Evolutionary conservation across 2,329 filamentous ascomycete genomes (phyloP).

Genomic region (Samsoniella hepiali): DNA sequence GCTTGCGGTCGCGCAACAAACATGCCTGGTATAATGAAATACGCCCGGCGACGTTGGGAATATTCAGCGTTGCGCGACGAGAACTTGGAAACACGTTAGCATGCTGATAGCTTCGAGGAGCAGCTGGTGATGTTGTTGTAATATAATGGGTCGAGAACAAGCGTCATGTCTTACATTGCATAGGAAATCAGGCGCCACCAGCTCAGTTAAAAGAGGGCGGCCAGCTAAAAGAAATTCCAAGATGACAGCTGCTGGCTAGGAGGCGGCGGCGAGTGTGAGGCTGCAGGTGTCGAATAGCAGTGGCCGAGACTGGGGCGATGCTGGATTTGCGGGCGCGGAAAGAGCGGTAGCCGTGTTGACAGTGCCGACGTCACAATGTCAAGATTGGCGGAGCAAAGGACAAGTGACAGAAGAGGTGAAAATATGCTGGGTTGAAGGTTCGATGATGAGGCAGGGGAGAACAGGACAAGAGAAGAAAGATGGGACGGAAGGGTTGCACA

Average conservation of each 20-base stretch:
- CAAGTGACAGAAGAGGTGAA: not conserved
- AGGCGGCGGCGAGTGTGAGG: not conserved
- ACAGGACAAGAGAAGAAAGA: not conserved
- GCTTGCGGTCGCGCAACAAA: slow-evolving; percentile 16
- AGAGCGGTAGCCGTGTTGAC: not conserved
- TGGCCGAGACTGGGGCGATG: not conserved
- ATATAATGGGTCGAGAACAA: not conserved
- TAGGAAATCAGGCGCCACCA: not conserved
- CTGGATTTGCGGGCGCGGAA: not conserved
- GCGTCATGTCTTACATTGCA: not conserved
- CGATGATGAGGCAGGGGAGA: slow-evolving; percentile 2
- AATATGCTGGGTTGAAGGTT: not conserved
- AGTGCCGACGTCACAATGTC: not conserved
- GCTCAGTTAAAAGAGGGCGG: not conserved
- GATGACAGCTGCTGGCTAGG: not conserved
- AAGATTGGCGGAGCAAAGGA: not conserved
- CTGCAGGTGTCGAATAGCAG: not conserved
- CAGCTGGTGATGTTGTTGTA: not conserved
- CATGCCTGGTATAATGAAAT: slow-evolving; percentile 11
- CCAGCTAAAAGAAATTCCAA: not conserved
- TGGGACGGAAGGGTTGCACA: slow-evolving; percentile 11
- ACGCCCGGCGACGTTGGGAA: slow-evolving; percentile 17
- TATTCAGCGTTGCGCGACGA: slow-evolving; percentile 10
- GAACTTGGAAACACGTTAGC: not conserved
- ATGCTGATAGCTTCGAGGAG: not conserved